A percentile compares a stretch with the other conserved stretches of the same genome.
These are phyloP conservation scores for Cordyceps tenuipes DNA, from an alignment of 2,329 filamentous ascomycete species.

Conservation along the genomic window DNA sequence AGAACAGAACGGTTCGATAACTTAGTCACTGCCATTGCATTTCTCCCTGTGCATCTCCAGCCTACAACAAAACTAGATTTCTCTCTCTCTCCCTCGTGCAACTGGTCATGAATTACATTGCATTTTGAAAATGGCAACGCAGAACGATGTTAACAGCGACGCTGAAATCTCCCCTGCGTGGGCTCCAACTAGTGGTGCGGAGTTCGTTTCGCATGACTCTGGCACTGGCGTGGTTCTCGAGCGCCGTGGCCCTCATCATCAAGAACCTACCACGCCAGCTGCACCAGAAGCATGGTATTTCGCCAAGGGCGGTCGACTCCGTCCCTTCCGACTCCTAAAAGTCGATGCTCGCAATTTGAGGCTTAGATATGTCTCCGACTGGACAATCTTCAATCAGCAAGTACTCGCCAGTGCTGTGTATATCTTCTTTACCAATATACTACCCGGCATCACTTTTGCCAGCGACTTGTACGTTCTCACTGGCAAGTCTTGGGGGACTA, in stretches of 20 bases:
- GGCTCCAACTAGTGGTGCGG: not conserved
- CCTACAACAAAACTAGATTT: not conserved
- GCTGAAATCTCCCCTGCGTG: not conserved
- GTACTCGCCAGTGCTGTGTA: conserved; percentile 56
- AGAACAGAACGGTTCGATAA: not conserved
- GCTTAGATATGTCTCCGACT: conserved; percentile 42
- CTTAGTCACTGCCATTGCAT: not conserved
- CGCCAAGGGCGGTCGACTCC: conserved; percentile 33
- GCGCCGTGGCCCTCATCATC: not conserved
- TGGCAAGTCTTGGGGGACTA: conserved; percentile 55
- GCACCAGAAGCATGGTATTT: conserved; percentile 18
- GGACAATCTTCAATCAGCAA: conserved; percentile 54
- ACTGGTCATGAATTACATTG: not conserved
- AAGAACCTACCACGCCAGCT: not conserved
- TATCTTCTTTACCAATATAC: conserved; percentile 58
- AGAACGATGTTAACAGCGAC: not conserved
- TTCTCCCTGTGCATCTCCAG: not conserved
- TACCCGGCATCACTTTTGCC: conserved; percentile 60
- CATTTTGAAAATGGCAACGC: not conserved
- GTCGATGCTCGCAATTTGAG: conserved; percentile 40
- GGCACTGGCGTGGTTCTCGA: not conserved
- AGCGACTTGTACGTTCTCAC: conserved; percentile 56
- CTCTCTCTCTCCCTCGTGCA: not conserved
- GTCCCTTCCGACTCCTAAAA: conserved; percentile 44
- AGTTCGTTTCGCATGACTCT: not conserved